Conservation (phyloP, 805 yeast genomes). For the Metschnikowia corniflorae region DNA sequence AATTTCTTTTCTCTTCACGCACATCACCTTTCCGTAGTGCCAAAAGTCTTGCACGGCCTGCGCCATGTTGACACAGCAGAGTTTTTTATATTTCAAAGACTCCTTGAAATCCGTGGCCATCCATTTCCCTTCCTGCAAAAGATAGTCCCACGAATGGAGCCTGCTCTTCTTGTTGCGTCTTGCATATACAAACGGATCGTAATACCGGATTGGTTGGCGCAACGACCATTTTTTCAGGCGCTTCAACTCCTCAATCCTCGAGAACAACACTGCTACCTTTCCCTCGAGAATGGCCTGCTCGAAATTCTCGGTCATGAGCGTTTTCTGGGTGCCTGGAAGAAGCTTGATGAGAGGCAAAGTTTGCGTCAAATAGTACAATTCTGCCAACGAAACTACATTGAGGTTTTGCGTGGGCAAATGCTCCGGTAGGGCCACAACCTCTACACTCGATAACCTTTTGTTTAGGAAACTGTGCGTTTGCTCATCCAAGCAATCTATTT, state of each 20-base stretch:
- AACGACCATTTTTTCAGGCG: constrained; percentile 87
- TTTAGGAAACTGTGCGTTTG: constrained; percentile 22
- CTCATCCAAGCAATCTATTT: constrained; percentile 20
- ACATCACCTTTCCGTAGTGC: constrained; percentile 63
- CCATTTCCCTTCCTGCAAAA: constrained; percentile 81
- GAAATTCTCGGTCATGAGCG: constrained; percentile 77
- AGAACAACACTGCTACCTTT: constrained; percentile 81
- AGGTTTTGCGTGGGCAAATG: constrained; percentile 40
- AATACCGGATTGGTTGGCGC: constrained; percentile 70
- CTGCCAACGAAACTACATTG: constrained; percentile 64
- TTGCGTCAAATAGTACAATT: constrained; percentile 81
- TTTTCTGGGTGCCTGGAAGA: constrained; percentile 82
- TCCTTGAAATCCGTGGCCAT: constrained; percentile 75
- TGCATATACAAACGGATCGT: constrained; percentile 56
- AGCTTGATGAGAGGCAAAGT: constrained; percentile 80
- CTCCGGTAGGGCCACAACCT: constrained; percentile 39
- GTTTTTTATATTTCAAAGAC: constrained; percentile 62
- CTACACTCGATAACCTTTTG: constrained; percentile 29
- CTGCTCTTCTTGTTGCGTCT: constrained; percentile 23
- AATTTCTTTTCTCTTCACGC: constrained; percentile 54
- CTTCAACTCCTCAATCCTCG: constrained; percentile 88
- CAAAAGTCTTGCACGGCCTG: constrained; percentile 75
- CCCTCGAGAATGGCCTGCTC: constrained; percentile 87
- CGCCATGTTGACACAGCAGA: constrained; percentile 66
- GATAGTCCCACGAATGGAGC: constrained; percentile 66